Evolutionary conservation across 768 basidiomycete genomes (phyloP).

Genomic region (Tylopilus balloui): DNA sequence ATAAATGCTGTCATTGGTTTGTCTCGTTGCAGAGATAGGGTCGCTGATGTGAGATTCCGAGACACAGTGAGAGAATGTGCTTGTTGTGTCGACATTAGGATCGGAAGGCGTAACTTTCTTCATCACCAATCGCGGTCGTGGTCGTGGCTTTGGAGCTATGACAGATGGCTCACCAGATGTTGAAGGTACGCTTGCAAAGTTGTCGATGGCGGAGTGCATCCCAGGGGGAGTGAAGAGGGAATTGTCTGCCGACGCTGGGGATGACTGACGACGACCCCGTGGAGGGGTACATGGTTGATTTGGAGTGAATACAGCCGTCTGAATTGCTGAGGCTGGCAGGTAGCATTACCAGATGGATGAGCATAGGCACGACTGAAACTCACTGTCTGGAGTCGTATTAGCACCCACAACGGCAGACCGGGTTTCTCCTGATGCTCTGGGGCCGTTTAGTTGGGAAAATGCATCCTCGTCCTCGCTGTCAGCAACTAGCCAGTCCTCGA

Average conservation of each 20-base stretch:
- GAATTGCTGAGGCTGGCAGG: conserved; percentile 17
- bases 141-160: conserved; percentile 21
- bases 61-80: conserved; percentile 20
- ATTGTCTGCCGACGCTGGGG: conserved; percentile 1
- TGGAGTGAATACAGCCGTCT: conserved; percentile 16
- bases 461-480: conserved; percentile 43
- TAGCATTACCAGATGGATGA: not conserved
- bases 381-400: conserved; percentile 8
- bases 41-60: not conserved
- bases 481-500: conserved; percentile 42
- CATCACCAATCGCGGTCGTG: conserved; percentile 30
- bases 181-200: conserved; percentile 14
- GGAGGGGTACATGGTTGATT: conserved; percentile 14
- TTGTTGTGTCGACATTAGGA: not conserved
- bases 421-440: not conserved
- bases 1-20: conserved; percentile 21
- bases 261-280: conserved; percentile 3
- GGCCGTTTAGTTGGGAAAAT: not conserved
- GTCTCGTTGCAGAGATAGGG: conserved; percentile 8
- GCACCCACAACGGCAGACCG: not conserved
- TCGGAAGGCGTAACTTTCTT: conserved; percentile 12
- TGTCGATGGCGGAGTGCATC: conserved; percentile 7
- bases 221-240: conserved; percentile 30
- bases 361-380: not conserved
- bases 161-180: conserved; percentile 1